Conservation (phyloP, 1,139 yeast species). For the Nakaseomyces uthaithaninus region DNA sequence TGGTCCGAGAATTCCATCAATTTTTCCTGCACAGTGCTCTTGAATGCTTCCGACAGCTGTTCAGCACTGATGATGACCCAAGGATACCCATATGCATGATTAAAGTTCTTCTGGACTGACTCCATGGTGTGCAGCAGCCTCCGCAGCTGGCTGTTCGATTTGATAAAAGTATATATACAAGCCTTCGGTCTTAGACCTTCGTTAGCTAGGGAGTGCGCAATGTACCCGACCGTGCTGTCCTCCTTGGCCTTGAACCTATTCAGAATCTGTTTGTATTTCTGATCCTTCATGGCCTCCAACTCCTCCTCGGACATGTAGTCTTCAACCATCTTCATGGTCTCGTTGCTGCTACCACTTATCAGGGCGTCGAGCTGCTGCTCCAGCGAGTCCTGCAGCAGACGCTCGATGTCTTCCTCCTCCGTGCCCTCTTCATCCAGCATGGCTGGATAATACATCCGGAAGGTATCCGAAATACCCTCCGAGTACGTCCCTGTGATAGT, state of each 20-base stretch:
- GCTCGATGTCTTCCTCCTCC: neutral
- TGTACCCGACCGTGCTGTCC: slow-evolving; percentile 1
- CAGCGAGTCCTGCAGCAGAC: neutral
- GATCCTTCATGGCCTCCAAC: neutral
- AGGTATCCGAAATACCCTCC: neutral
- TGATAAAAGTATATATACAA: slow-evolving; percentile 49
- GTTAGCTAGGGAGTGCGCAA: slow-evolving; percentile 3
- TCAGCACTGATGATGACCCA: slow-evolving; percentile 67
- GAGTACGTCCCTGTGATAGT: neutral
- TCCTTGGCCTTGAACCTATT: neutral
- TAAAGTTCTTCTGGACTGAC: slow-evolving; percentile 63
- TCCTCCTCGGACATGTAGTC: slow-evolving; percentile 3
- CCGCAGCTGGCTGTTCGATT: slow-evolving; percentile 56
- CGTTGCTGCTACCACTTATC: neutral
- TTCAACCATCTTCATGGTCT: neutral
- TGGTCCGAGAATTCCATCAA: neutral
- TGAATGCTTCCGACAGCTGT: slow-evolving; percentile 42
- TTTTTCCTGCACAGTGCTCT: slow-evolving; percentile 15
- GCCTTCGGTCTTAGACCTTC: slow-evolving; percentile 6
- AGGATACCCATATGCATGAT: slow-evolving; percentile 52
- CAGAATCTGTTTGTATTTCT: neutral
- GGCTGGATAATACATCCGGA: neutral
- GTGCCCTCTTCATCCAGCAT: neutral
- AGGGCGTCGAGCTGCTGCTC: slow-evolving; percentile 1
- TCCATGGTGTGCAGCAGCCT: slow-evolving; percentile 52